Evolutionary conservation across 2,329 filamentous ascomycete genomes (phyloP), one percentile per base, ranked within the genome.

Genomic region (Aureobasidium pullulans): DNA sequence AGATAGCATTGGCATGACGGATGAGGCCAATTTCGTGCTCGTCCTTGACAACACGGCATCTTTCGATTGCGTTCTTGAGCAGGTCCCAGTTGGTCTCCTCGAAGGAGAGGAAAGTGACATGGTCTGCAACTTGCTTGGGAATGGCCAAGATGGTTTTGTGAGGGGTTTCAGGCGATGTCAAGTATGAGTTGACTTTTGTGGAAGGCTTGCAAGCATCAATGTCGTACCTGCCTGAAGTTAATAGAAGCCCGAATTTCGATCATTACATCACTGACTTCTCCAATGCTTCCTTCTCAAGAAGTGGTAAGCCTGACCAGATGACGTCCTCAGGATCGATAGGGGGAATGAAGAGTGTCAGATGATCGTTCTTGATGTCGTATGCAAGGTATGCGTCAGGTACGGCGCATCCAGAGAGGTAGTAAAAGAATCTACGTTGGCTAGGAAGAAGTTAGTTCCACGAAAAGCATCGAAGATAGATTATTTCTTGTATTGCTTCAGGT

Each of bases 381-480:
- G 87, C 82, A 62, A 90, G 82, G 70, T 86, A 86, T 67, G 87
- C 87, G 73, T 96, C 91, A 61, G 92, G 83, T 32, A 95, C 80
- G 63, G 85, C 81, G 69, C 86, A 95, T 66, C 94, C 94, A 28
- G 90, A 93, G 46, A 97, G 80, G 75, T 99, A 99, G 82, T 89
- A 96, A 77, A 99, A 99, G 73, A 85, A 89, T 59, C 94, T 87
- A 63, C 92, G 89, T 75, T 96, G 92, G 64, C 90, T 91, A 28
- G 19, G 28, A 53, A 10, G 6, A n/a, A 11, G 6, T 43, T 15
- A 57, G 32, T 32, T 8, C 19, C 28, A 23, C 44, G 13, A 28
- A 16, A 46, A 6, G 10, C 11, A 13, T 10, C n/a, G 10, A 36
- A 36, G 34, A 36, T 9, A 36, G 8, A 42, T 42, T 2, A 23